These are phyloP conservation scores for Amesomyces nigricolor DNA, from an alignment of 2,329 filamentous ascomycete species.

Conservation along the genomic window DNA sequence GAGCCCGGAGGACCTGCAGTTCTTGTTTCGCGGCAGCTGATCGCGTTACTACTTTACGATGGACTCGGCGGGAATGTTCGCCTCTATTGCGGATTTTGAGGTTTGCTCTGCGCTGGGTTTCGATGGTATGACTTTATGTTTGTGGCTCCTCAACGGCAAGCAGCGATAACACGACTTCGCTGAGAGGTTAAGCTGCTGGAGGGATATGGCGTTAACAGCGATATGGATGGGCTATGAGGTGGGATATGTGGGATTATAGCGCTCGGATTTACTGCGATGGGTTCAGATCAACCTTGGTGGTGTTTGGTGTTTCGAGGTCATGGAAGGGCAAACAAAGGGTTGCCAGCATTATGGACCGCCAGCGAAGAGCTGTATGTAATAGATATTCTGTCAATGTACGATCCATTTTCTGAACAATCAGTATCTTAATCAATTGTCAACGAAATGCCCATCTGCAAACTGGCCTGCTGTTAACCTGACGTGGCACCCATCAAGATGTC, in stretches of 20 bases:
- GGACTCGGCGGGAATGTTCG: neutral
- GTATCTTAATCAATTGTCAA: no score
- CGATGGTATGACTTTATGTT: neutral
- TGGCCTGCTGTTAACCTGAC: no score
- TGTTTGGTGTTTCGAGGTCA: no score
- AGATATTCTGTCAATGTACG: neutral
- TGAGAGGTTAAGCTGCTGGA: no score
- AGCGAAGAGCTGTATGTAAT: neutral
- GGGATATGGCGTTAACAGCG: neutral
- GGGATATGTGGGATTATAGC: neutral
- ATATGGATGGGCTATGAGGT: neutral
- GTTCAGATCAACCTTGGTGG: neutral
- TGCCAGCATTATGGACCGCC: neutral
- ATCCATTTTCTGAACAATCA: no score
- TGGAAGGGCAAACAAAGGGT: neutral
- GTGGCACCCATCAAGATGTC: no score
- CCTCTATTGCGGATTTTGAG: neutral
- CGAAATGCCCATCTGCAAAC: no score
- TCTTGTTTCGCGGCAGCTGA: constrained; percentile 74
- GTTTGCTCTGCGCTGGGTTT: neutral
- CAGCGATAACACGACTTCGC: neutral
- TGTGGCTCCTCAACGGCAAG: neutral
- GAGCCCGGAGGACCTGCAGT: constrained; percentile 88
- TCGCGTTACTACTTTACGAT: neutral
- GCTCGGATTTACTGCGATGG: neutral